These are phyloP conservation scores for Zymoseptoria brevis DNA, from an alignment of 2,329 filamentous ascomycete species.

Conservation along the genomic window DNA sequence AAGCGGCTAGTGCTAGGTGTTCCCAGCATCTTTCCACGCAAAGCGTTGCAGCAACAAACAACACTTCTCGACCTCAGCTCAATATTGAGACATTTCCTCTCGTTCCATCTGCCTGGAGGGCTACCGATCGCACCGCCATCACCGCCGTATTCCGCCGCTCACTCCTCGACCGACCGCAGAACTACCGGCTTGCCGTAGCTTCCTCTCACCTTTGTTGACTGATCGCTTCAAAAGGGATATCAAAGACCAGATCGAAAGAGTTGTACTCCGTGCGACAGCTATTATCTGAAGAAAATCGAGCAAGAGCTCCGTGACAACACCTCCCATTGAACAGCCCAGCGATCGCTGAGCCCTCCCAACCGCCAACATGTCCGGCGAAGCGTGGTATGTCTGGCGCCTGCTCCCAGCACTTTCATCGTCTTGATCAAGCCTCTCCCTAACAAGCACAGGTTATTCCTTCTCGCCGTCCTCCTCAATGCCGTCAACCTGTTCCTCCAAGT, in stretches of 20 bases:
- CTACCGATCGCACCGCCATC: not conserved
- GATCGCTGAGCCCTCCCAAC: not conserved
- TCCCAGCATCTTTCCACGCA: not conserved
- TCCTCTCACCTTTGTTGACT: not conserved
- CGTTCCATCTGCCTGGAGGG: not conserved
- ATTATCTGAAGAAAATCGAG: not conserved
- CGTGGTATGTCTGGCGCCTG: slow-evolving; percentile 24
- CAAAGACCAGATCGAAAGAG: not conserved
- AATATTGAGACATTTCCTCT: not conserved
- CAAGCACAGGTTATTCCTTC: slow-evolving; percentile 69
- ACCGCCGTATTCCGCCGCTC: not conserved
- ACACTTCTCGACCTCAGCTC: not conserved
- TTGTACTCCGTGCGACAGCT: not conserved
- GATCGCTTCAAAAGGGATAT: not conserved
- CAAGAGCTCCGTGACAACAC: not conserved
- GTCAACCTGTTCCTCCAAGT: slow-evolving; percentile 99
- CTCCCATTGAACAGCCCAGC: not conserved
- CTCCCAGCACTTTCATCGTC: not conserved
- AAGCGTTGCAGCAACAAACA: not conserved
- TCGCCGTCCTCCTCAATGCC: slow-evolving; percentile 98
- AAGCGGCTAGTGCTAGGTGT: not conserved
- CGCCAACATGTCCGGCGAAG: slow-evolving; percentile 33
- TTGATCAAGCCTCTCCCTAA: slow-evolving; percentile 1
- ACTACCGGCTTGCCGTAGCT: not conserved
- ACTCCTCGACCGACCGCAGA: not conserved